These are phyloP conservation scores for Polychaeton citri DNA, from an alignment of 2,329 filamentous ascomycete genomes.

Conservation along the genomic window DNA sequence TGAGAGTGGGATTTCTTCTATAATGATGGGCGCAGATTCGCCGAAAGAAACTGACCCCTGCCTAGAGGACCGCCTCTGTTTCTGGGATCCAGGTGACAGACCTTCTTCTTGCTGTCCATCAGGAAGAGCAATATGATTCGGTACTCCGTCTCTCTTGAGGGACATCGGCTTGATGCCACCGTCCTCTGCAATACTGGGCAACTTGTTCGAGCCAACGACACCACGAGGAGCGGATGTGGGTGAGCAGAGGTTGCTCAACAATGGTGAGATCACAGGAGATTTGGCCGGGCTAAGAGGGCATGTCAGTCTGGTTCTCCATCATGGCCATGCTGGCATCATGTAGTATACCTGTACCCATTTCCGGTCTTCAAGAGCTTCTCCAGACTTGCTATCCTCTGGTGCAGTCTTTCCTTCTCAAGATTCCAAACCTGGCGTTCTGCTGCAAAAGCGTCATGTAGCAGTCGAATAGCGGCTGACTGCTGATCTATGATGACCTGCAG, in stretches of 20 bases:
- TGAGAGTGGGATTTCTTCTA: slow-evolving; percentile 19
- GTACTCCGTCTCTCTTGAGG: slow-evolving; percentile 12
- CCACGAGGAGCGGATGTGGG: slow-evolving; percentile 10
- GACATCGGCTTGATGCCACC: slow-evolving; percentile 15
- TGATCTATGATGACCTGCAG: slow-evolving; percentile 22
- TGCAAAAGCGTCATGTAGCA: slow-evolving; percentile 21
- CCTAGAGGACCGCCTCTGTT: background rate
- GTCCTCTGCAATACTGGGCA: slow-evolving; percentile 22
- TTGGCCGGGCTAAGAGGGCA: slow-evolving; percentile 18
- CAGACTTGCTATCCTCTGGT: slow-evolving; percentile 20
- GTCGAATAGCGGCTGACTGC: slow-evolving; percentile 17
- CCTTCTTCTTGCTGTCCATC: slow-evolving; percentile 4
- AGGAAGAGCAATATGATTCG: slow-evolving; percentile 12
- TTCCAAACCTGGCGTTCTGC: slow-evolving; percentile 22
- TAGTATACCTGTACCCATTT: slow-evolving; percentile 20
- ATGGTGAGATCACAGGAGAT: slow-evolving; percentile 19
- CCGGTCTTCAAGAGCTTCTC: slow-evolving; percentile 20
- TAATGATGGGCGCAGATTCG: slow-evolving; percentile 7
- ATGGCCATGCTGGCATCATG: slow-evolving; percentile 1
- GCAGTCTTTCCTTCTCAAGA: slow-evolving; percentile 18
- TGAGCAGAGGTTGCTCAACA: slow-evolving; percentile 7
- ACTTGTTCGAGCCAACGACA: slow-evolving; percentile 3
- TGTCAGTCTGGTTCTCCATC: background rate
- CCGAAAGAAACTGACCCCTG: slow-evolving; percentile 10
- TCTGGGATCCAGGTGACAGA: slow-evolving; percentile 6